These are phyloP conservation scores for Diaporthe sp. DNA, from an alignment of 2,329 filamentous ascomycete genomes.

Conservation along the genomic window DNA sequence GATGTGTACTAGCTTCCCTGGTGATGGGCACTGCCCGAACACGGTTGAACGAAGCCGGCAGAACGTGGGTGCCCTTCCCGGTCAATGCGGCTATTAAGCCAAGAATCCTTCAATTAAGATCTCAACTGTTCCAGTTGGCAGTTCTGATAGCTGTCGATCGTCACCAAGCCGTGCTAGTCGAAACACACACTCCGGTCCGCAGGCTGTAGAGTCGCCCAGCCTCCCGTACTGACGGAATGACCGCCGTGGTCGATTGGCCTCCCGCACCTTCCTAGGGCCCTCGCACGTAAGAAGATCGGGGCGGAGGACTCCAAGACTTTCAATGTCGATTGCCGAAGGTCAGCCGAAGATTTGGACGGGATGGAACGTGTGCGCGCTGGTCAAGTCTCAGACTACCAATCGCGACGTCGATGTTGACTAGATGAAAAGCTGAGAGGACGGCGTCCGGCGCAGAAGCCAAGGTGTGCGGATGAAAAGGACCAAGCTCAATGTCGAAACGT, in stretches of 20 bases:
- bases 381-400: constrained; percentile 15
- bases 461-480: not conserved
- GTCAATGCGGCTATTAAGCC: constrained; percentile 31
- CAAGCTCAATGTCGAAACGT: constrained; percentile 12
- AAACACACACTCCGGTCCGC: constrained; percentile 14
- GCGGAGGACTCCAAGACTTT: constrained; percentile 3
- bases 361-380: constrained; percentile 10
- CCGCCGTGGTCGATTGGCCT: not conserved
- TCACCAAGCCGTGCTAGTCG: constrained; percentile 8
- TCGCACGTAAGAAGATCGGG: not conserved
- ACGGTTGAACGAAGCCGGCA: constrained; percentile 17
- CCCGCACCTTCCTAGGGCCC: not conserved
- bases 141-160: constrained; percentile 23
- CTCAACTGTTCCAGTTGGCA: not conserved
- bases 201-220: not conserved
- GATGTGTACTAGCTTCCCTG: constrained; percentile 11
- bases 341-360: not conserved
- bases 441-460: constrained; percentile 4
- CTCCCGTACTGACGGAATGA: not conserved
- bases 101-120: constrained; percentile 30
- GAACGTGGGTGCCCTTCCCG: not conserved
- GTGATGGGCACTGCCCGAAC: constrained; percentile 11
- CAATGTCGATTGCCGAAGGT: constrained; percentile 19
- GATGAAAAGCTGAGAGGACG: constrained; percentile 9
- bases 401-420: constrained; percentile 5